Evolutionary conservation across 208 protist genomes (phyloP), one percentile per base, ranked within the genome.

Genomic region (Wallacemonas sp.): DNA sequence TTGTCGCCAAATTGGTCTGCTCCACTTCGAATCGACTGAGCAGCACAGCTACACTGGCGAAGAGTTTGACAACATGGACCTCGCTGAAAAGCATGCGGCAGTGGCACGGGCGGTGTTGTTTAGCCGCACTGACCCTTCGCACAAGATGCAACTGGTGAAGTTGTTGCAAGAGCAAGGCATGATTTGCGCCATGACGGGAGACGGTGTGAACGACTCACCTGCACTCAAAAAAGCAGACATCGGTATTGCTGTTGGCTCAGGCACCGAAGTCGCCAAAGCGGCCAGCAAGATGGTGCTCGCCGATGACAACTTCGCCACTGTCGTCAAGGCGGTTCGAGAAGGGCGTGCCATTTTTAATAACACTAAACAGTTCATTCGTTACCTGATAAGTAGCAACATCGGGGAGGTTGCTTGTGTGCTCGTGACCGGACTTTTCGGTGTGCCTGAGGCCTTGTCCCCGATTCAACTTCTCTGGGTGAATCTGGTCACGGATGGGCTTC

Each of bases 401-500:
- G 95, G 95, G 52, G 97, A 99, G 81, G 95, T 98, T 42, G 86
- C 83, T 12, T 96, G 87, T 57, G 80, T 96, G 64, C 70, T 97
- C 21, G 60, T 85, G 1, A 91, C 91, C 19, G 85, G 88, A 15
- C 44, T 96, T 24, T 84, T 94, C 48, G 96, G 97, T 21, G 66
- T 98, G 34, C 97, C 97, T 32, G 93, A 97, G 68, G 93, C 89
- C 30, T 78, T 99, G 8, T 91, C 92, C 17, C 97, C 98, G 1
- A 96, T 99, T 37, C 97, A 99, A 73, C 79, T 99, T 17, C 76
- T 99, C 38, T 99, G 98, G 96, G 97, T 99, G 12, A 99, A 99
- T 78, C 87, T 99, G 17, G 97, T 99, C 39, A 99, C 97, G n/a
- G 98, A 99, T 72, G 96, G 96, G n/a, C 86, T 98, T n/a, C 97